Base-by-base conservation (phyloP, 257 asterid species). In the Buddleja alternifolia region DNA sequence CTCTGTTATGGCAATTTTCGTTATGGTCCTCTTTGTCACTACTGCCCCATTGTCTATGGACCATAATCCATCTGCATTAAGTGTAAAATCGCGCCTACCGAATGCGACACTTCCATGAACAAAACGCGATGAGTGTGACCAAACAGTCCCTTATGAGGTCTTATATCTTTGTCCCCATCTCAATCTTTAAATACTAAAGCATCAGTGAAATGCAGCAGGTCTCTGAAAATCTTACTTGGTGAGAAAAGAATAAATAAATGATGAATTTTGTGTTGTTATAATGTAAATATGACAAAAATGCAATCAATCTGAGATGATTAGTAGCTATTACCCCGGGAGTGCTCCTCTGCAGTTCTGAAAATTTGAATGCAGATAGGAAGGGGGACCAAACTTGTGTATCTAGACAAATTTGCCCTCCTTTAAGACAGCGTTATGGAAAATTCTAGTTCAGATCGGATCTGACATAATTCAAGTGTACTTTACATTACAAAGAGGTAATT, bases 271-370 rank as follows among this genome's bases (percentile, higher is more conserved):
- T 20, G 36, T 2, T 29, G 54, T 67, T 54, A 53, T 66, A 54
- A 17, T 32, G 73, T 67, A 34, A 64, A 65, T n/a, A n/a, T n/a
- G n/a, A n/a, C 82, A 80, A 76, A 78, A 77, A 71, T 83, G 76
- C 83, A 77, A 84, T 88, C 86, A 81, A 78, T 36, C 70, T 74
- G 87, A 80, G 67, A 90, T 90, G 89, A 90, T 88, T 74, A 81
- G 81, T 88, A 77, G 84, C 90, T 84, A 34, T 84, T 82, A 39
- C 65, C 40, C 51, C 77, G 82, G 82, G 80, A 71, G 73, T 52
- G 72, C 72, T 37, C 54, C 57, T 25, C 57, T 54, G 66, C 47
- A 60, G 40, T 37, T 54, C 14, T 40, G 2, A 41, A 8, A 25
- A 69, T 37, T 46, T 52, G 32, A 39, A 46, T 45, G 41, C n/a